Evolutionary conservation across 2,329 filamentous ascomycete species (phyloP).

Genomic region (Cercospora nicotianae): DNA sequence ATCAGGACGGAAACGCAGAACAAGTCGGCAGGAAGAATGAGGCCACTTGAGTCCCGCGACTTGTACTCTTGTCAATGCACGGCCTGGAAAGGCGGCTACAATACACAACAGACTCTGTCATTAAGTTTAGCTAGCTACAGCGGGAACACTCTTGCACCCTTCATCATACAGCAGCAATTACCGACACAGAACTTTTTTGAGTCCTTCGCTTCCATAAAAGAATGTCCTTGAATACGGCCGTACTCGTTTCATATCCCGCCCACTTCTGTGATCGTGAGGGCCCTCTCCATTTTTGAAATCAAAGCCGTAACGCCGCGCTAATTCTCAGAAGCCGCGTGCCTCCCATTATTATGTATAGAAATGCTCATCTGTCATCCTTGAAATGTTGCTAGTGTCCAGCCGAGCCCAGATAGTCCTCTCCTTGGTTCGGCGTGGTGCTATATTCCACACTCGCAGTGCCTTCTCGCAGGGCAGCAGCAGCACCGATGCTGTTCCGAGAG

Average conservation of each 20-base stretch:
- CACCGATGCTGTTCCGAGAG: slow-evolving; percentile 34
- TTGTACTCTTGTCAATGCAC: background rate
- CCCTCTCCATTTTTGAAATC: background rate
- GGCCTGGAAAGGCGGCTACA: background rate
- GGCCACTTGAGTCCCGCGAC: background rate
- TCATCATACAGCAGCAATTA: slow-evolving; percentile 4
- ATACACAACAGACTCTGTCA: background rate
- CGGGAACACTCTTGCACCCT: background rate
- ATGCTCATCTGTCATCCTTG: background rate
- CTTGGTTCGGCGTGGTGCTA: slow-evolving; percentile 17
- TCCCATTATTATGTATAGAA: slow-evolving; percentile 2
- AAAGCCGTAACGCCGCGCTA: slow-evolving; percentile 12
- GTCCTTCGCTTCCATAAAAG: slow-evolving; percentile 2
- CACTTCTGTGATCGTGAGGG: slow-evolving; percentile 10
- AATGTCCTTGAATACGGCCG: slow-evolving; percentile 3
- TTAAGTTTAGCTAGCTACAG: background rate
- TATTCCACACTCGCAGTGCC: slow-evolving; percentile 20
- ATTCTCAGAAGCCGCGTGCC: background rate
- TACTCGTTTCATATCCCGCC: background rate
- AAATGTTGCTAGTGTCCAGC: background rate
- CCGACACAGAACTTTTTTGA: background rate
- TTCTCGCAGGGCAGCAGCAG: slow-evolving; percentile 30
- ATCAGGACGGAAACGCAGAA: background rate
- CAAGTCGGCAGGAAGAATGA: background rate
- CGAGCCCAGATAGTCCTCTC: slow-evolving; percentile 10